Conservation (phyloP, 139 green algal species). For the Tetradesmus obliquus region DNA sequence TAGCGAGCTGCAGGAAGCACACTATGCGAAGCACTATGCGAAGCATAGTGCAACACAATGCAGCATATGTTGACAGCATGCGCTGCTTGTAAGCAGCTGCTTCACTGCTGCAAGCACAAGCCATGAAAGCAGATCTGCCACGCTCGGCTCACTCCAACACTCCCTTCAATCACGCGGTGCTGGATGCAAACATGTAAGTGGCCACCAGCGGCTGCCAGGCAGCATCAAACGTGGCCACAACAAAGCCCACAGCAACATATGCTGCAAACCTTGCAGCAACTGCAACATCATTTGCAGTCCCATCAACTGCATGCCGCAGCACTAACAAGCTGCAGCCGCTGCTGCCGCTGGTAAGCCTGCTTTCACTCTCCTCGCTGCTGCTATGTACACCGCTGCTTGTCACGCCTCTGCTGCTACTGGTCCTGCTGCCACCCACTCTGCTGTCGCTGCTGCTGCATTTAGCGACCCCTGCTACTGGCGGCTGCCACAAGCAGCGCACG, state of each 20-base stretch:
- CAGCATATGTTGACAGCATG: no score
- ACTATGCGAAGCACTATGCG: no score
- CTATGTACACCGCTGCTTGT: not conserved
- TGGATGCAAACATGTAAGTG: not conserved
- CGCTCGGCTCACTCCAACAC: no score
- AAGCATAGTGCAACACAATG: no score
- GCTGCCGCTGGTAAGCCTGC: not conserved
- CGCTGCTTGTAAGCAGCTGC: no score
- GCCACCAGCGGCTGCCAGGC: slow-evolving; percentile 12
- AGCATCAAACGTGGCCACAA: slow-evolving; percentile 7
- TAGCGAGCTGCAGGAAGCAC: no score
- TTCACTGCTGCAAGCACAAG: no score
- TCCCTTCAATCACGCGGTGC: not conserved
- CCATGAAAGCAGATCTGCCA: no score
- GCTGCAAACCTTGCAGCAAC: not conserved
- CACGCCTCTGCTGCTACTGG: not conserved
- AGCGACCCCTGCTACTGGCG: not conserved
- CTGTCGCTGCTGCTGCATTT: not conserved
- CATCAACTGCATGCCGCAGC: not conserved
- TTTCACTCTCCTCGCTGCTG: no score
- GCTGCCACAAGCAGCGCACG: slow-evolving; percentile 37
- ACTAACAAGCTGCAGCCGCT: not conserved
- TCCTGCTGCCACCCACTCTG: not conserved
- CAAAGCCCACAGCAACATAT: slow-evolving; percentile 26
- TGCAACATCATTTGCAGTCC: slow-evolving; percentile 8